These are phyloP conservation scores for Solanum chaucha DNA, from an alignment of 257 asterid species.

Conservation along the genomic window DNA sequence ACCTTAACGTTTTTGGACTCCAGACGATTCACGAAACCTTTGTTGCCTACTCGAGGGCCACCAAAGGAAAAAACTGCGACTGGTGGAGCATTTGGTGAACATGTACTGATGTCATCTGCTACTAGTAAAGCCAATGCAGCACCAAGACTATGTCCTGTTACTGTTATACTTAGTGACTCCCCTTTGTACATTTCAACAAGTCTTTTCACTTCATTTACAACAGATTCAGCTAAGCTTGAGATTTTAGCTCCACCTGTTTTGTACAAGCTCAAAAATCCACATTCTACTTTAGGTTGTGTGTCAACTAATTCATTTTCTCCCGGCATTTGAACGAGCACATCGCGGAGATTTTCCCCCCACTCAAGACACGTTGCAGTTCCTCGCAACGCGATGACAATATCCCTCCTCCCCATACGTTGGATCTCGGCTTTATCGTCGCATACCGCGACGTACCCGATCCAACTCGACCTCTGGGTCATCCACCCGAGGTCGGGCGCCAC, in stretches of 20 bases:
- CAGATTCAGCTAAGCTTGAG: constrained; percentile 67
- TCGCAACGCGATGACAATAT: constrained; percentile 71
- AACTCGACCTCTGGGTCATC: constrained; percentile 90
- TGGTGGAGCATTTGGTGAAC: constrained; percentile 40
- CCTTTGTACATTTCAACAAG: constrained; percentile 64
- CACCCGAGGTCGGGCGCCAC: constrained; percentile 90
- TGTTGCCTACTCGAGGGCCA: constrained; percentile 83
- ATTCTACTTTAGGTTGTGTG: constrained; percentile 47
- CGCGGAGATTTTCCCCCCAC: constrained; percentile 76
- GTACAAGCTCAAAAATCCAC: constrained; percentile 60
- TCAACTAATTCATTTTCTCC: constrained; percentile 1
- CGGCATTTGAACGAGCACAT: constrained; percentile 38
- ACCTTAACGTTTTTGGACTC: constrained; percentile 45
- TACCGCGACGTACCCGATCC: constrained; percentile 87
- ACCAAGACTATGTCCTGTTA: constrained; percentile 87
- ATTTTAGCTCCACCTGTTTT: constrained; percentile 56
- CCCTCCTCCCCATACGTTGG: constrained; percentile 85
- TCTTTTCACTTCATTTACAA: constrained; percentile 45
- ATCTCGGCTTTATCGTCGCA: constrained; percentile 66
- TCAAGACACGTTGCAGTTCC: constrained; percentile 96
- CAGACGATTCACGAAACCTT: constrained; percentile 43
- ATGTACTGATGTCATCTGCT: constrained; percentile 53
- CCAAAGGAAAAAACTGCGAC: constrained; percentile 80
- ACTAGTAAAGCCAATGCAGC: constrained; percentile 76
- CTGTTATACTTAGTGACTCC: constrained; percentile 66